A percentile compares a stretch with the other conserved stretches of the same genome.
Evolutionary conservation across 1,284 basidiomycete genomes (phyloP).

Genomic region (Austropuccinia psidii): DNA sequence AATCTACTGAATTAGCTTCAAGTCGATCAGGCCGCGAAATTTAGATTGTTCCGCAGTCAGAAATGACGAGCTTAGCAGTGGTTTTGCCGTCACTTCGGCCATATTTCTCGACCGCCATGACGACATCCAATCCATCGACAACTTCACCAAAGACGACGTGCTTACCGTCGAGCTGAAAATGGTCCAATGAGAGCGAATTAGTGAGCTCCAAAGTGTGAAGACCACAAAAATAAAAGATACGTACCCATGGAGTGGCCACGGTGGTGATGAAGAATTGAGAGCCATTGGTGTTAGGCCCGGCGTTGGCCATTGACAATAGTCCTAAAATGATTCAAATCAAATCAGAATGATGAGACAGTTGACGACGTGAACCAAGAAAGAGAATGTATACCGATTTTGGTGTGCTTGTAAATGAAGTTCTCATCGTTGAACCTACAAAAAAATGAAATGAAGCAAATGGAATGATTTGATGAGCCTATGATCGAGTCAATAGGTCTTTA

Average conservation of each 20-base stretch:
- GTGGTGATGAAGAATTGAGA: conserved; percentile 47
- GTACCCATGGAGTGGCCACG: conserved; percentile 44
- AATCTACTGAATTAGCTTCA: too few relatives aligned
- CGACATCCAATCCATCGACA: conserved; percentile 44
- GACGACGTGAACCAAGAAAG: conserved; percentile 38
- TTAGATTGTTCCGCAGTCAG: conserved; percentile 45
- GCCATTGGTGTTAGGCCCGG: conserved; percentile 45
- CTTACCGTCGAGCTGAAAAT: conserved; percentile 40
- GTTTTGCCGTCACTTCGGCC: conserved; percentile 44
- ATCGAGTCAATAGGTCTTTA: neutral
- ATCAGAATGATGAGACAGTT: too few relatives aligned
- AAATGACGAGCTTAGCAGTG: conserved; percentile 44
- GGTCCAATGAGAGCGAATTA: conserved; percentile 35
- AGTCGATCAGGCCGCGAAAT: too few relatives aligned
- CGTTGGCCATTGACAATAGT: conserved; percentile 37
- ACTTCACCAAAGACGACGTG: conserved; percentile 46
- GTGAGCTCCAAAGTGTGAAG: neutral
- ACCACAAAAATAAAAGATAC: conserved; percentile 40
- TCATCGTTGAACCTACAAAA: conserved; percentile 43
- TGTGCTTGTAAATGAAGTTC: conserved; percentile 45
- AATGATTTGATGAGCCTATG: too few relatives aligned
- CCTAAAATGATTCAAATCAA: too few relatives aligned
- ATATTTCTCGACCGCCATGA: conserved; percentile 45
- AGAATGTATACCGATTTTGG: conserved; percentile 41
- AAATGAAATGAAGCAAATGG: neutral